Conservation (phyloP, 1,139 yeast species). For the Sugiyamaella grinbergsii region DNA sequence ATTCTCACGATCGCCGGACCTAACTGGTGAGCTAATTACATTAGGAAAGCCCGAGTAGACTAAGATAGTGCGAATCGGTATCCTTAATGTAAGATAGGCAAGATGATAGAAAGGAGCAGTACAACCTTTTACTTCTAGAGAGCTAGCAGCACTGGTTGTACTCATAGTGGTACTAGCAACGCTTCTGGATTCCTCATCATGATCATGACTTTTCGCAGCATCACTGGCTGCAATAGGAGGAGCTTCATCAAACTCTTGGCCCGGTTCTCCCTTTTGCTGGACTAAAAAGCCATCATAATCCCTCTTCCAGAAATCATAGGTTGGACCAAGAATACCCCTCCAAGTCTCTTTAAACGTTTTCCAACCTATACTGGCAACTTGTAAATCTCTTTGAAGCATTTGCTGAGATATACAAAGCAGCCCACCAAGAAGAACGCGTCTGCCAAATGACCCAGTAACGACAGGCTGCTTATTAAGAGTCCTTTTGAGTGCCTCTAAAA, state of each 20-base stretch:
- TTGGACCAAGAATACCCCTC: conserved; percentile 64
- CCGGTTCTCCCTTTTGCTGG: conserved; percentile 11
- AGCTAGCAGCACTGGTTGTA: conserved; percentile 1
- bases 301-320: conserved; percentile 60
- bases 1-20: conserved; percentile 27
- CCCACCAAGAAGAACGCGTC: conserved; percentile 69
- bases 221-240: not conserved
- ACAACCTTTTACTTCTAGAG: conserved; percentile 31
- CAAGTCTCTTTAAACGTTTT: conserved; percentile 49
- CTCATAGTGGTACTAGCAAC: conserved; percentile 8
- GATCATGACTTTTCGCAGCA: not conserved
- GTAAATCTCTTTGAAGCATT: conserved; percentile 72
- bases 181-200: conserved; percentile 10
- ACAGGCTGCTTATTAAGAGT: conserved; percentile 57
- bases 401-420: conserved; percentile 68
- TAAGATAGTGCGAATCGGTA: conserved; percentile 69
- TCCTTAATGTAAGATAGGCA: conserved; percentile 70
- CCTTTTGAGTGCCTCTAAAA: conserved; percentile 58
- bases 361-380: conserved; percentile 52
- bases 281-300: conserved; percentile 25
- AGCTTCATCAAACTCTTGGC: conserved; percentile 5
- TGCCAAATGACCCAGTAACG: conserved; percentile 57
- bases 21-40: conserved; percentile 55
- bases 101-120: conserved; percentile 44
- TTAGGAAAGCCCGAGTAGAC: conserved; percentile 81